Base-by-base conservation (phyloP, 352 stramenopile genomes). In the Pilasporangium apinafurcum region DNA sequence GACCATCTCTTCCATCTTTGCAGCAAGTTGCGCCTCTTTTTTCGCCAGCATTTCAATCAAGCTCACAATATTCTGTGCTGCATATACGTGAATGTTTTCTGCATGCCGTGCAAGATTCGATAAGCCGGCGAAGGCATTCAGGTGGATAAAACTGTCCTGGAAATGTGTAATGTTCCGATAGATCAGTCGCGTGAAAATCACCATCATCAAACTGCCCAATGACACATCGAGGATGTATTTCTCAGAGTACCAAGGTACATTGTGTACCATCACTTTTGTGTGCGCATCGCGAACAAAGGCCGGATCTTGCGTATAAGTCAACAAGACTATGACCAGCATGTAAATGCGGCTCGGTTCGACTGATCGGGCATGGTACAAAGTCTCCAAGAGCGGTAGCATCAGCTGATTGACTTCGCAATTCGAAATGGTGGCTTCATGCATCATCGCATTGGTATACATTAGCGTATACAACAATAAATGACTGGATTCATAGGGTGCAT, bases 131-230 rank as follows among this genome's bases (percentile, higher is more conserved):
- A 92, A 87, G 2, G 73, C 77, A 30, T 88, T 84, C 26, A 86
- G 37, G 29, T 92, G 80, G 33, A 92, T 69, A 29, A 86, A 84
- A 16, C 65, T 82, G 53, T 92, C 80, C 28, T 87, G 77, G 38
- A 86, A 86, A 33, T 83, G 65, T 10, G 73, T 83, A 36, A 92
- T 85, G 56, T 92, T 92, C 34, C 68, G 72, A 40, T 79, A 74
- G 24, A 90, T 73, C 14, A 90, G 46, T 2, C 80, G 75, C 30
- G 71, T 80, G 40, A 92, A 83, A 37, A 92, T 75, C 24, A 92
- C 59, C 56, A 89, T 73, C 55, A 87, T 74, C 6, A 89, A 50
- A 24, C 75, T 89, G 16, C 75, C 80, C 29, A 87, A 35, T 16
- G 77, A 90, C 8, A 87, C 53, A 38, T 90, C 77, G 24, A 84